Percentiles rank a stretch among this genome's conserved stretches.
These are phyloP conservation scores for Naganishia liquefaciens DNA, from an alignment of 1,284 basidiomycete genomes.

Conservation along the genomic window DNA sequence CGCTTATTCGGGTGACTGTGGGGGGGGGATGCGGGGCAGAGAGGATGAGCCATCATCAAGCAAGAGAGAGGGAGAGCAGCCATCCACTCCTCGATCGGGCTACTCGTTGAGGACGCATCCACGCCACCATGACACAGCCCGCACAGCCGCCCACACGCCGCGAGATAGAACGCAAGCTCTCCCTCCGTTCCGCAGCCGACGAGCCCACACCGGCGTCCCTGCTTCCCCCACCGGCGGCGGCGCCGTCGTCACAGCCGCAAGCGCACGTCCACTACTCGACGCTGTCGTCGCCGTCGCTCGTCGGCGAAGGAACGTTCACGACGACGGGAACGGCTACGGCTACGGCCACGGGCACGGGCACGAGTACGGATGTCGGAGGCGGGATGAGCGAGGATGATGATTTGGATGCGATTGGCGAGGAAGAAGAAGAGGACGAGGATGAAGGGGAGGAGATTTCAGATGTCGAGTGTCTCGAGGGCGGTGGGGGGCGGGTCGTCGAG, in stretches of 20 bases:
- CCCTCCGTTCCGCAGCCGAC: slow-evolving; percentile 60
- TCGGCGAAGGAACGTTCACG: slow-evolving; percentile 34
- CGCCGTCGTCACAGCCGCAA: slow-evolving; percentile 15
- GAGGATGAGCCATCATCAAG: too few relatives aligned
- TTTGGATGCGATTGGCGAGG: slow-evolving; percentile 58
- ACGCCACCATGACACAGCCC: neutral
- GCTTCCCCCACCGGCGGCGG: slow-evolving; percentile 43
- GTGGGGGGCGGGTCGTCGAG: slow-evolving; percentile 43
- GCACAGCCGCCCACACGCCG: slow-evolving; percentile 72
- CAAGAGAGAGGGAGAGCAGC: too few relatives aligned
- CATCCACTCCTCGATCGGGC: too few relatives aligned
- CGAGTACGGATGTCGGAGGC: slow-evolving; percentile 60
- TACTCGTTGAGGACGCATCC: too few relatives aligned
- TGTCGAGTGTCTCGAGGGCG: slow-evolving; percentile 60
- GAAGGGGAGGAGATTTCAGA: slow-evolving; percentile 60
- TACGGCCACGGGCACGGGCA: slow-evolving; percentile 12
- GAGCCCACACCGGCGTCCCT: slow-evolving; percentile 46
- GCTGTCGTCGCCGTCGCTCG: slow-evolving; percentile 43
- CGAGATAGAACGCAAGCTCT: slow-evolving; percentile 83
- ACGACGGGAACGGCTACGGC: slow-evolving; percentile 14
- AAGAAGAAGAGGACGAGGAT: slow-evolving; percentile 72
- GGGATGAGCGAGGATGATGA: slow-evolving; percentile 68
- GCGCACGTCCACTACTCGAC: slow-evolving; percentile 13
- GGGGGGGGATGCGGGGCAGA: too few relatives aligned
- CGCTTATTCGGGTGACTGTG: neutral